Base-by-base conservation (phyloP, 225 moss, liverwort and hornwort genomes). In the Sphagnum contortum region DNA sequence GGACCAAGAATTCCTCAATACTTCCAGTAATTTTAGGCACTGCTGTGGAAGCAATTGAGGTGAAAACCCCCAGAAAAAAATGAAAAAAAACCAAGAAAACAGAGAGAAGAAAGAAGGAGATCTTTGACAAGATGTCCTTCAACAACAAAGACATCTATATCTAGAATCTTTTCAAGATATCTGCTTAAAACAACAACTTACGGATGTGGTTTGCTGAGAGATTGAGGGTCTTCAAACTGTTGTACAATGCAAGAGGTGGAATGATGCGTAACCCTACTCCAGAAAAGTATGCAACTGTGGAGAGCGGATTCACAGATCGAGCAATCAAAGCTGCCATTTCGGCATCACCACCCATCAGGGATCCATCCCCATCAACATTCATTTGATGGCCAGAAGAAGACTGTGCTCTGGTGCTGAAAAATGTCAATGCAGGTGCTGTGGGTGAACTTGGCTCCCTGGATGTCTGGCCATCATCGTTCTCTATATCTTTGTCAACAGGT, bases 271-370 rank as follows among this genome's bases (percentile, higher is more conserved):
- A 69, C 3, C 96, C 92, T 63, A 88, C 80, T 47, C 96, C 90
- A 48, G 92, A 87, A 59, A 90, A 96, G 73, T 96, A 88, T 6
- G 96, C 96, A 57, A 88, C 84, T 47, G 96, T 90, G 46, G 90
- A 92, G 6, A 92, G 66, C 3, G 88, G 78, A 70, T 90, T 90
- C 48, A 92, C 85, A 8, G 83, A 86, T 52, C 84, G 90, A 3
- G 83, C 89, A 61, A 85, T 80, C 62, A 87, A 75, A 68, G 66
- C 81, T 56, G 90, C 81, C 88, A 90, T 88, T 73, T 96, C 96
- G 50, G 50, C 76, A 64, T 96, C 96, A 4, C 72, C 75, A 68
- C 88, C 89, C n/a, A 61, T 76, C 69, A 59, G 3, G 8, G 70
- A 48, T 45, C 46, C 67, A 63, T 53, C 55, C 14, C 77, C 79